phyloP scores from a whole-genome alignment of 164 flowering plant genomes.

The Tetracentron sinense region DNA sequence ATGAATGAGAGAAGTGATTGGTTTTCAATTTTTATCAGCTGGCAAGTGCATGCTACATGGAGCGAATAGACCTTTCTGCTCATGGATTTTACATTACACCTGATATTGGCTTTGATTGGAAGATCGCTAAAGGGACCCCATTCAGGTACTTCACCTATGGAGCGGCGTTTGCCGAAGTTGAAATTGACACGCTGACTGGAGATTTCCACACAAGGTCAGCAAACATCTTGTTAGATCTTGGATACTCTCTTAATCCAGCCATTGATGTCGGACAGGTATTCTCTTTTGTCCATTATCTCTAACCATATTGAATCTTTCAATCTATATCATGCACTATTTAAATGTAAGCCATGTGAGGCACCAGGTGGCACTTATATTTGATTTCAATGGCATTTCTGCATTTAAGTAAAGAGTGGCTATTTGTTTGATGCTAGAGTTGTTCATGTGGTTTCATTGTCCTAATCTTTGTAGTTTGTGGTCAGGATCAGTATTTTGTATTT shows the following conservation, averaged over 20 bases:
- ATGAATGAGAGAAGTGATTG: neutral
- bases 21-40: slow-evolving; percentile 42
- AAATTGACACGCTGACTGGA: slow-evolving; percentile 93
- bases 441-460: too few relatives aligned
- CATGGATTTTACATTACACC: slow-evolving; percentile 89
- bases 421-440: too few relatives aligned
- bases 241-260: slow-evolving; percentile 89
- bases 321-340: neutral
- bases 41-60: slow-evolving; percentile 57
- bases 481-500: too few relatives aligned
- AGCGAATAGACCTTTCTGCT: slow-evolving; percentile 89
- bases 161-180: slow-evolving; percentile 96
- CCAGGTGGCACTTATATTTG: neutral
- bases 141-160: slow-evolving; percentile 93
- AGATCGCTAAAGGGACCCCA: slow-evolving; percentile 68
- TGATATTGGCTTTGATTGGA: slow-evolving; percentile 88
- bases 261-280: slow-evolving; percentile 96
- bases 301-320: neutral
- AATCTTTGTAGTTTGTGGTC: too few relatives aligned
- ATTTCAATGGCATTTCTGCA: too few relatives aligned
- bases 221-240: slow-evolving; percentile 79
- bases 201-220: slow-evolving; percentile 88
- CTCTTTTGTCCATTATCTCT: slow-evolving; percentile 4
- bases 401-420: neutral
- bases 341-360: neutral